These are phyloP conservation scores for Tetrahymena thermophila DNA, from an alignment of 73 alveolate species.

Conservation along the genomic window DNA sequence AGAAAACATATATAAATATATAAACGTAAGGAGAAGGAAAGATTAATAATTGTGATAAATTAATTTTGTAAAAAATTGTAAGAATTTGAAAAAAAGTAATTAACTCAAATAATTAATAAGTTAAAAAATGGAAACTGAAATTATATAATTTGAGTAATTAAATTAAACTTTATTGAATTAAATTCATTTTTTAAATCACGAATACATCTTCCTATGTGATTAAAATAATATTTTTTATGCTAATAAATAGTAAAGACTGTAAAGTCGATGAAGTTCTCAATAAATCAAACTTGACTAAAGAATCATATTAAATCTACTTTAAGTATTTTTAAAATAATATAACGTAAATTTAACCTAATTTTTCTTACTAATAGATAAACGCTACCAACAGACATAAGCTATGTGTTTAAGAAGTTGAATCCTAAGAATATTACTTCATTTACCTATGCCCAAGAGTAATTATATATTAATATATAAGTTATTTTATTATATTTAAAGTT, in stretches of 20 bases:
- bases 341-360: background rate
- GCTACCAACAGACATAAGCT: background rate
- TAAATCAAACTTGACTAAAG: background rate
- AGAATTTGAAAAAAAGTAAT: background rate
- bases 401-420: background rate
- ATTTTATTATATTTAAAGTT: too few relatives aligned
- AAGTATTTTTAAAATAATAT: background rate
- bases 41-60: background rate
- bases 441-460: background rate
- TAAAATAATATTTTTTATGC: background rate
- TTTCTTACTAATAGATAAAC: background rate
- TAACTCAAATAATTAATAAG: background rate
- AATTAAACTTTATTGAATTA: background rate
- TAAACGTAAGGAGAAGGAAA: background rate
- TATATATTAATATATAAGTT: background rate
- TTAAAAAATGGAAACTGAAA: background rate
- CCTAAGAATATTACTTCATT: background rate
- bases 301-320: background rate
- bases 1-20: background rate
- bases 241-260: background rate
- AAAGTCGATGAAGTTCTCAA: background rate
- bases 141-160: background rate
- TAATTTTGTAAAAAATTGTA: background rate
- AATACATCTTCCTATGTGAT: background rate
- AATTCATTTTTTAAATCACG: background rate